Evolutionary conservation across 2,329 filamentous ascomycete species (phyloP).

Genomic region (Xylaria sp.): DNA sequence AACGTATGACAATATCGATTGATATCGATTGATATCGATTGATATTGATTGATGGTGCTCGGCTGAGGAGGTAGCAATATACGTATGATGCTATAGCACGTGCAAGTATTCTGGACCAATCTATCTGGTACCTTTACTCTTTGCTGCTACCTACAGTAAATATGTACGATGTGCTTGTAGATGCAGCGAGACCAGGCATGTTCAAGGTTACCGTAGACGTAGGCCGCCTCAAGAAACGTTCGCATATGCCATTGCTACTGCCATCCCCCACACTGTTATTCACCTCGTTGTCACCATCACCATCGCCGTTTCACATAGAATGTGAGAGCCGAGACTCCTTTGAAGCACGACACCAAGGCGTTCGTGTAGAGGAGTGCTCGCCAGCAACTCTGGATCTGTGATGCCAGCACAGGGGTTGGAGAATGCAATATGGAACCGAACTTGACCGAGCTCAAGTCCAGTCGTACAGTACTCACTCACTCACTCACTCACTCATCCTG

Average conservation of each 20-base stretch:
- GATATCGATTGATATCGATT: neutral
- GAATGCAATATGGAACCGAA: neutral
- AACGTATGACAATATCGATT: neutral
- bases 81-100: neutral
- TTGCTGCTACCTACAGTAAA: neutral
- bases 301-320: constrained; percentile 3
- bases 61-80: neutral
- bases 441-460: neutral
- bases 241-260: no score
- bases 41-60: neutral
- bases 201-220: no score
- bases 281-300: constrained; percentile 12
- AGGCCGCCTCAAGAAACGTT: no score
- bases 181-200: no score
- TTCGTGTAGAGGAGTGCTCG: neutral
- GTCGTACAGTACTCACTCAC: neutral
- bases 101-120: constrained; percentile 1
- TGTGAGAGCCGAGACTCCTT: neutral
- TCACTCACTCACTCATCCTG: neutral
- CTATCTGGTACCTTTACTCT: neutral
- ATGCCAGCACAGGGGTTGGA: neutral
- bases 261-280: constrained; percentile 11
- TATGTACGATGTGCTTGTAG: neutral
- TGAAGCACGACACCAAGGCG: neutral
- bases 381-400: neutral